These are phyloP conservation scores for Verticillium isaacii DNA, from an alignment of 2,329 filamentous ascomycete genomes.

Conservation along the genomic window DNA sequence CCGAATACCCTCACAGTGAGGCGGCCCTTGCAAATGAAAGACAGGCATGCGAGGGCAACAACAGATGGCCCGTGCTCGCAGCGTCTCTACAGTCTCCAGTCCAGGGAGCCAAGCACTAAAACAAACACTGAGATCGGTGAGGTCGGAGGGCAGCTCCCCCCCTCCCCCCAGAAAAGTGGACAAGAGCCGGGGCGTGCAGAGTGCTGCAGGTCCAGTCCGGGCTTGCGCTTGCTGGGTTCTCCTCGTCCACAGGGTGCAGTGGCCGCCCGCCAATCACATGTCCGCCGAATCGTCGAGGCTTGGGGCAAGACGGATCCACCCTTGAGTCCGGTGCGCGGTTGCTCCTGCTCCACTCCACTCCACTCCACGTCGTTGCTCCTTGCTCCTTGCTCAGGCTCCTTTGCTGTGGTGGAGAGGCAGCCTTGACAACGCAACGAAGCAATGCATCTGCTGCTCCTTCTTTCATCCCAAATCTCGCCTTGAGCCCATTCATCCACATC, in stretches of 20 bases:
- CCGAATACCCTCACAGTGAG: neutral
- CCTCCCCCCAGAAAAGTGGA: neutral
- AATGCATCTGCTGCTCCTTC: neutral
- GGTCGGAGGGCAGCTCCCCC: neutral
- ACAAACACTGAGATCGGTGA: neutral
- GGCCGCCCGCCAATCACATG: conserved; percentile 1
- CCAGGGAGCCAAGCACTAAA: neutral
- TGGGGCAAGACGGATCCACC: neutral
- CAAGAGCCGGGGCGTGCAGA: neutral
- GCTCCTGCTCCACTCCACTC: neutral
- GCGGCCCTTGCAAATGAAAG: neutral
- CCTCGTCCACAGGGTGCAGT: neutral
- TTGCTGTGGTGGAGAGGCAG: neutral
- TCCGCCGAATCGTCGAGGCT: neutral
- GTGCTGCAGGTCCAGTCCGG: neutral
- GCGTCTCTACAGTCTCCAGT: neutral
- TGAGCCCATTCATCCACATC: neutral
- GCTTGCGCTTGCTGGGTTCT: neutral
- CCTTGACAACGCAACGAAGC: neutral
- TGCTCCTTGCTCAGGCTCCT: neutral
- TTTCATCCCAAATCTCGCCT: neutral
- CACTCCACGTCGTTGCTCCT: conserved; percentile 5
- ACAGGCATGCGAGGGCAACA: conserved; percentile 1
- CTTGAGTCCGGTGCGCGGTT: neutral
- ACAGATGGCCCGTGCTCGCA: neutral